Base-by-base conservation (phyloP, 2,329 filamentous ascomycete genomes). In the Eutypa lata region DNA sequence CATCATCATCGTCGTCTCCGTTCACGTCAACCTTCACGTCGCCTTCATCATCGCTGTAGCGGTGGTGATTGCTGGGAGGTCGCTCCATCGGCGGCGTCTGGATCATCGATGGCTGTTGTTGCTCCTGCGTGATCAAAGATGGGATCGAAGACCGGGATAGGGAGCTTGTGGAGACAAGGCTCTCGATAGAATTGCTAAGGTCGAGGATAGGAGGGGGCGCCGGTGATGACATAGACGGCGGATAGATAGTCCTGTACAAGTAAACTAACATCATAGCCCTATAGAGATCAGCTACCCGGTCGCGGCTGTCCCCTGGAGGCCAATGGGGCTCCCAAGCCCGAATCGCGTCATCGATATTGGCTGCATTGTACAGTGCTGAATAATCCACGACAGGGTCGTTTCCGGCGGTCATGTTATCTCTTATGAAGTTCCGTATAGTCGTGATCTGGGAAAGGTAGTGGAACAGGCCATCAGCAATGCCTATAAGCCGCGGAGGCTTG, bases 381-480 rank as follows among this genome's bases (percentile, higher is more conserved):
- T 91, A 91, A 68, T 91, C 86, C 42, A 92, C 86, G 0, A 82
- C 77, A 0, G 88, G 89, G 49, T 90, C 85, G 2, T 82, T 72
- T 3, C 82, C 74, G 50, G 80, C 66, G 50, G 77, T 72, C 60
- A 91, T 86, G 49, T 90, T 85, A 31, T 76, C 74, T 6, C 91
- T 83, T 56, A 96, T 88, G 2, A 78, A 79, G 68, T 92, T 88
- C 42, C 91, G 82, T 37, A 96, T 81, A 13, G 82, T 81, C 2
- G 89, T 91, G 55, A 95, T 93, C 63, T 89, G 84, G 7, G 87
- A 87, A 28, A 96, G 85, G 65, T 89, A 86, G 33, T 82, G 80
- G 65, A 96, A 91, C 2, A 96, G 76, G 1, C 90, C 90, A 63
- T 96, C 91, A 40, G 88, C 84, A 24, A 96, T 87, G 21, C 91